phyloP scores from a whole-genome alignment of 257 asterid genomes.

The Salvia hispanica region DNA sequence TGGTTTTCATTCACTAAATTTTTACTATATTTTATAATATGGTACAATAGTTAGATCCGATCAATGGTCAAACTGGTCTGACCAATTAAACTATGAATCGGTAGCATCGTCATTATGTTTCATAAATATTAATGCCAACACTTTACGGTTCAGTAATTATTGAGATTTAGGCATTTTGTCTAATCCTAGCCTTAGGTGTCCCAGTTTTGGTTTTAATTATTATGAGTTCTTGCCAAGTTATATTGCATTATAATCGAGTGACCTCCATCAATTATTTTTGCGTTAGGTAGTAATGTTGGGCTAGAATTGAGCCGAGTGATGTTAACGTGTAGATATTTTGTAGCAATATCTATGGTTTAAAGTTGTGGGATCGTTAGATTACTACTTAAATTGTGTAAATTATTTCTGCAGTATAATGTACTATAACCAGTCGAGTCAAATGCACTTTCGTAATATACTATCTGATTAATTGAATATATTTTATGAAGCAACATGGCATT shows the following conservation, averaged over 20 bases:
- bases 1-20: too few species aligned
- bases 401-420: too few species aligned
- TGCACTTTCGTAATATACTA: not conserved
- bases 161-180: conserved; percentile 1
- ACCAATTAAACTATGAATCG: too few species aligned
- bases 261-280: not conserved
- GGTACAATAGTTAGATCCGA: too few species aligned
- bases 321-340: too few species aligned
- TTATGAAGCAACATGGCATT: not conserved
- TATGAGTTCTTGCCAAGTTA: not conserved
- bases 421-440: not conserved
- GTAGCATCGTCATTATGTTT: too few species aligned
- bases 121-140: not conserved
- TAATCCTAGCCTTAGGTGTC: conserved; percentile 23
- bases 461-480: not conserved
- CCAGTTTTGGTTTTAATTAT: not conserved
- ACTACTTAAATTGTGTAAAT: too few species aligned
- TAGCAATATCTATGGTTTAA: not conserved
- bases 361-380: not conserved
- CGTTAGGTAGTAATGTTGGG: not conserved
- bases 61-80: too few species aligned
- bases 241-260: not conserved
- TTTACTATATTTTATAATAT: too few species aligned
- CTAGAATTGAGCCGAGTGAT: not conserved
- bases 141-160: not conserved